A percentile compares a stretch with the other conserved stretches of the same genome.
Conservation (phyloP, 345 rosid species). For the Noccaea bulbosa region DNA sequence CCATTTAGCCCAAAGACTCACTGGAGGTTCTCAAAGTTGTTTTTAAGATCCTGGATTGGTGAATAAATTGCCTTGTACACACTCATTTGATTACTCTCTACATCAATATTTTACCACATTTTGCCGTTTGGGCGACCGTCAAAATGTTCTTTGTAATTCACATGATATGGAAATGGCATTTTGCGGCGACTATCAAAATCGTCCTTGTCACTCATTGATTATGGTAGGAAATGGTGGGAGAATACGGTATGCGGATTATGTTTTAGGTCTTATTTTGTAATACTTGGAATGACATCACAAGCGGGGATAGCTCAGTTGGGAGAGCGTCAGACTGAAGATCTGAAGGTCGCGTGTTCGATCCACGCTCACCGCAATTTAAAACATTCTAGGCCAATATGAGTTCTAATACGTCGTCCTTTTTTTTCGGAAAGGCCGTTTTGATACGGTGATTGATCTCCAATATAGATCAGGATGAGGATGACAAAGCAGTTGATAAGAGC, state of each 20-base stretch:
- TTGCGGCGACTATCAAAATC: background rate
- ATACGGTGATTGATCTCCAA: background rate
- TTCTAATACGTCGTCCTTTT: background rate
- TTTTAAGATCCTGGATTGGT: background rate
- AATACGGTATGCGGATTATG: background rate
- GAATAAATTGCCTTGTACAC: slow-evolving; percentile 17
- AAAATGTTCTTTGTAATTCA: background rate
- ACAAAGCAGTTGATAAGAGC: too few relatives aligned
- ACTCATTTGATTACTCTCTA: slow-evolving; percentile 1
- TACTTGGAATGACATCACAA: background rate
- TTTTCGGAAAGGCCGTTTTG: too few relatives aligned
- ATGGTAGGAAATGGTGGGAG: background rate
- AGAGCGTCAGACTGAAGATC: slow-evolving; percentile 87
- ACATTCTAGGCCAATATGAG: background rate
- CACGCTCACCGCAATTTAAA: slow-evolving; percentile 64
- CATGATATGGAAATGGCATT: background rate
- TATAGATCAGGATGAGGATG: background rate
- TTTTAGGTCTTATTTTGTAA: too few relatives aligned
- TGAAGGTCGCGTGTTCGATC: slow-evolving; percentile 77
- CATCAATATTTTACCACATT: background rate
- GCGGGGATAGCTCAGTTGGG: slow-evolving; percentile 99
- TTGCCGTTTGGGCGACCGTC: background rate
- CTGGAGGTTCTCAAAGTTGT: background rate
- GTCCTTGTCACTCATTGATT: too few relatives aligned
- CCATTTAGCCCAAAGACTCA: slow-evolving; percentile 19